Evolutionary conservation across 2,329 filamentous ascomycete genomes (phyloP), one percentile per base, ranked within the genome.

Genomic region (Alternaria ethzedia): DNA sequence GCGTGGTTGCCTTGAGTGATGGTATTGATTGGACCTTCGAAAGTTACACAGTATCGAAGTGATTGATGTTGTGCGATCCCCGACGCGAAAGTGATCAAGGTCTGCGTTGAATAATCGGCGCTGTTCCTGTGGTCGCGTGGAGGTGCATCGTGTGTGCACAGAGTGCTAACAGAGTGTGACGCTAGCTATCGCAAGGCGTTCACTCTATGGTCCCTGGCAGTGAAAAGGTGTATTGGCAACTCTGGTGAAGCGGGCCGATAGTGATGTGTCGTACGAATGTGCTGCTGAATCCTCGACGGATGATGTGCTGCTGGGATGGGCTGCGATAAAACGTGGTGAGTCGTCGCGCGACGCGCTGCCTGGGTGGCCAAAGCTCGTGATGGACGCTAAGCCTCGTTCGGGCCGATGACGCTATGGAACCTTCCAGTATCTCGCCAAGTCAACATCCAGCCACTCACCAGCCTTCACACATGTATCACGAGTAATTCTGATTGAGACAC

Each of bases 101-200:
- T 50, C 30, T 59, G 17, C 54, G 44, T 62, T 54, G 51, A 57
- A 65, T 63, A 56, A 68, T 66, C 61, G 66, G 61, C 45, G 65
- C 56, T 65, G 58, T 59, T 61, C 50, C 62, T 44, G 62, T 66
- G 64, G 63, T 66, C 61, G 62, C 43, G 64, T 67, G 62, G 64
- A 65, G 21, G 64, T 63, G 69, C 72, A 75, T 74, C 62, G 64
- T 72, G 54, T 63, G 72, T 71, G 66, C 66, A 70, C 70, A 69
- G 61, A 63, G 66, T 66, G 63, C 69, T 67, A 54, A 36, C 59
- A 63, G 56, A 41, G 65, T 69, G 64, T 68, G 65, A 69, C 69
- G 64, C 67, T 65, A 65, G 63, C 63, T 66, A 66, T 59, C 59
- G 59, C 46, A 55, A 61, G 56, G 44, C 57, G 66, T 63, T 44